Percentiles rank a stretch among this genome's conserved stretches.
Evolutionary conservation across 2,329 filamentous ascomycete genomes (phyloP).

Genomic region (Cordyceps tenuipes): DNA sequence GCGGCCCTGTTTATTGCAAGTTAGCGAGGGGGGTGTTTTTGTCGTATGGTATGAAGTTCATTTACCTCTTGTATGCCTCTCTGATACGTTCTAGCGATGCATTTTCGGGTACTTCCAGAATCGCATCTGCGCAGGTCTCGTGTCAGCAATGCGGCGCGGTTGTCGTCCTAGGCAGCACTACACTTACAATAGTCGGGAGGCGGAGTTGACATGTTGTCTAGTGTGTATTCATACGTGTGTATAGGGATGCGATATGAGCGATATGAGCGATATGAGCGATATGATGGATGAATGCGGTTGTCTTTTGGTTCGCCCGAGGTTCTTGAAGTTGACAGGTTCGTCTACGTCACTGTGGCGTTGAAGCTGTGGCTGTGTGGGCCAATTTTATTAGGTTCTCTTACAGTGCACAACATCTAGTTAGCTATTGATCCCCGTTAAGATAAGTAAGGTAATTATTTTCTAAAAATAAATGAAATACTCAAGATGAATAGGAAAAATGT

Average conservation of each 20-base stretch:
- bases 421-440: too few relatives aligned
- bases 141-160: background rate
- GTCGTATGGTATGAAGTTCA: background rate
- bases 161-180: background rate
- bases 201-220: constrained; percentile 21
- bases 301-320: background rate
- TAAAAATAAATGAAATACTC: too few relatives aligned
- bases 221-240: background rate
- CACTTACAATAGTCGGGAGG: constrained; percentile 46
- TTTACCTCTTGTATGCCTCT: constrained; percentile 76
- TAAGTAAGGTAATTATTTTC: too few relatives aligned
- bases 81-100: constrained; percentile 73
- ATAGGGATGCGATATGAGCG: background rate
- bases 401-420: too few relatives aligned
- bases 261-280: background rate
- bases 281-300: background rate
- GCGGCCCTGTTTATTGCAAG: constrained; percentile 53
- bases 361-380: background rate
- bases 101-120: constrained; percentile 59
- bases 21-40: constrained; percentile 13
- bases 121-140: constrained; percentile 42
- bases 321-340: background rate
- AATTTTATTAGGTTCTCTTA: too few relatives aligned
- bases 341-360: constrained; percentile 12
- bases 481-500: too few relatives aligned